Evolutionary conservation across 2,329 filamentous ascomycete species (phyloP), one percentile per base, ranked within the genome.

Genomic region (Ceratocystis eucalypticola): DNA sequence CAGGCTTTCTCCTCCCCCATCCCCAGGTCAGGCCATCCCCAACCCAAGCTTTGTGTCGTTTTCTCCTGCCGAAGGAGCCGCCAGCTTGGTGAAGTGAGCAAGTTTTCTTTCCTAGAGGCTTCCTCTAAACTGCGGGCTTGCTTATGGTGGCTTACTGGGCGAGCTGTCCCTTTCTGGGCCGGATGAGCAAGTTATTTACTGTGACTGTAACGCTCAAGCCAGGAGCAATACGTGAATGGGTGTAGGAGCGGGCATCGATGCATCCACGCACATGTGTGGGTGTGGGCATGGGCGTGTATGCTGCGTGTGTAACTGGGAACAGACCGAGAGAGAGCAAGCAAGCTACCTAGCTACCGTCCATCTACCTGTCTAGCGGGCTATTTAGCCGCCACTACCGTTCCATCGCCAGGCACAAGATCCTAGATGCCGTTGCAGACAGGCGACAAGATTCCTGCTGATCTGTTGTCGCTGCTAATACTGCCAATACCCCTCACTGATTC

Each of bases 191-290:
- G 62, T 53, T 61, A 46, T 61, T 17, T 57, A 5, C 53, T 33
- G 53, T 28, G 22, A 28, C 22, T 72, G 69, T 67, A 65, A 68
- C 68, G 70, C 68, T 69, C 53, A 57, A 33, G 53, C 20, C 53
- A 57, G n/a, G 25, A 15, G 15, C 25, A 28, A 28, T 41, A 12
- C 12, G 10, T 22, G 12, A 30, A 28, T 57, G 53, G 25, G 53
- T 28, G 25, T 57, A 57, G 46, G 46, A n/a, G 37, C 37, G 37
- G 10, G 8, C 22, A 50, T 22, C 17, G n/a, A 50, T 50, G 53
- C 53, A 57, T 30, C 20, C 8, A 10, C 50, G 6, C n/a, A 22
- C 46, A 22, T 50, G 22, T 57, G 53, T 15, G 22, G 10, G 53
- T 57, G 53, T 30, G 22, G 5, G 53, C 30, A 15, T 57, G 22